Base-by-base conservation (phyloP, 352 stramenopile genomes). In the Aphanomyces invadans region DNA sequence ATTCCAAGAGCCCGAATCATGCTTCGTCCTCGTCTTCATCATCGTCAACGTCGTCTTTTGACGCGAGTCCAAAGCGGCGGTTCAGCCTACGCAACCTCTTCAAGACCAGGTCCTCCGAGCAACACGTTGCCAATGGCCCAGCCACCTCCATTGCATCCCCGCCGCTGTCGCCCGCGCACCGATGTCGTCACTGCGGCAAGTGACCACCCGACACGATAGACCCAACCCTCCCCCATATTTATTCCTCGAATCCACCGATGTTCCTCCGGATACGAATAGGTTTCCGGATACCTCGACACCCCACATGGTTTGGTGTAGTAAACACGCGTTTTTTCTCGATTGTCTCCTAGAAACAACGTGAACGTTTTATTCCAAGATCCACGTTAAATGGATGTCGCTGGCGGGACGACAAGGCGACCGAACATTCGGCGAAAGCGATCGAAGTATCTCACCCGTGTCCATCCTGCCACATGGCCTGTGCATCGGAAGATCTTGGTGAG, bases 81-180 rank as follows among this genome's bases (percentile, higher is more conserved):
- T 67, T 67, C 33, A 67, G 60, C 17, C 48, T 67, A 15, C 60
- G 42, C 31, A 67, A 57, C 19, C 60, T 67, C 11, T 67, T 67
- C 49, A 57, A 57, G 23, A 1, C 49, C 15, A 57, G 29, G 49
- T 33, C 49, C 1, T n/a, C 11, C 5, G 49, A 42, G 36, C 36
- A 42, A 15, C 36, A 42, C 36, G 7, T 42, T 42, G 7, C 7
- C 7, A 42, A 7, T 15, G 7, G 7, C 15, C 36, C 36, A 15
- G 15, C 36, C 36, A 15, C 36, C 36, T 42, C 36, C 36, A 42
- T 42, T 15, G 15, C 36, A 42, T 42, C 49, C 7, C 19, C 49
- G 0, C 21, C 17, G 12, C 17, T 28, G 49, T 28, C 49, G 29
- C 12, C 49, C 7, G 12, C 49, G n/a, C 49, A 21, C 11, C 15